Percentiles rank a stretch among this genome's conserved stretches.
These are phyloP conservation scores for Tilletia setariae DNA, from an alignment of 1,284 basidiomycete genomes.

Conservation along the genomic window DNA sequence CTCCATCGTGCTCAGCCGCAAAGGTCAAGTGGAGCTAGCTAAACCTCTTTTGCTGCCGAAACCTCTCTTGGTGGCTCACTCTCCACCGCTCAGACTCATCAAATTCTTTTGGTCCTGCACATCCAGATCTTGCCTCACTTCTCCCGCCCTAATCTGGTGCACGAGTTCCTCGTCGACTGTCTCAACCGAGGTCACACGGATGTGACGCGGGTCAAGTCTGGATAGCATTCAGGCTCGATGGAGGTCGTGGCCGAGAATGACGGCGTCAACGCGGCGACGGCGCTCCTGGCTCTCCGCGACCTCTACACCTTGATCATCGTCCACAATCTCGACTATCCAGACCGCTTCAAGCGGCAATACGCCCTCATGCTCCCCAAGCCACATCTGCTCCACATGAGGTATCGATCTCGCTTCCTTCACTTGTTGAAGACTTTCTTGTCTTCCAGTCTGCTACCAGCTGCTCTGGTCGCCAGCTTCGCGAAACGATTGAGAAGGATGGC, in stretches of 20 bases:
- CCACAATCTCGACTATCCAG: slow-evolving; percentile 93
- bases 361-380: slow-evolving; percentile 63
- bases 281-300: slow-evolving; percentile 84
- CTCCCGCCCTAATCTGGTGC: slow-evolving; percentile 69
- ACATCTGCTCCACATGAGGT: slow-evolving; percentile 79
- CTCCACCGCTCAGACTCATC: slow-evolving; percentile 59
- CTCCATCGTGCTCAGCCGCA: slow-evolving; percentile 56
- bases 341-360: slow-evolving; percentile 91
- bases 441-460: slow-evolving; percentile 85
- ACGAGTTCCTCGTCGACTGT: slow-evolving; percentile 89
- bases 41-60: neutral
- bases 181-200: slow-evolving; percentile 60
- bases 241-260: slow-evolving; percentile 57
- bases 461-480: slow-evolving; percentile 86
- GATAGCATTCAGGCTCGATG: neutral
- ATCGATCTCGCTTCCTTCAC: slow-evolving; percentile 91
- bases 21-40: slow-evolving; percentile 18
- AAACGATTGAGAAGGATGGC: slow-evolving; percentile 84
- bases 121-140: slow-evolving; percentile 78
- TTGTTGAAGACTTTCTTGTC: slow-evolving; percentile 83
- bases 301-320: slow-evolving; percentile 86
- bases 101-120: slow-evolving; percentile 76
- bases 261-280: slow-evolving; percentile 65
- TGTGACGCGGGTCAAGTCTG: neutral
- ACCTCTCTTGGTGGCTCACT: slow-evolving; percentile 56